Percentiles rank a stretch among this genome's conserved stretches.
Conservation (phyloP, 2,329 filamentous ascomycete genomes). For the Didymella arachidicola region DNA sequence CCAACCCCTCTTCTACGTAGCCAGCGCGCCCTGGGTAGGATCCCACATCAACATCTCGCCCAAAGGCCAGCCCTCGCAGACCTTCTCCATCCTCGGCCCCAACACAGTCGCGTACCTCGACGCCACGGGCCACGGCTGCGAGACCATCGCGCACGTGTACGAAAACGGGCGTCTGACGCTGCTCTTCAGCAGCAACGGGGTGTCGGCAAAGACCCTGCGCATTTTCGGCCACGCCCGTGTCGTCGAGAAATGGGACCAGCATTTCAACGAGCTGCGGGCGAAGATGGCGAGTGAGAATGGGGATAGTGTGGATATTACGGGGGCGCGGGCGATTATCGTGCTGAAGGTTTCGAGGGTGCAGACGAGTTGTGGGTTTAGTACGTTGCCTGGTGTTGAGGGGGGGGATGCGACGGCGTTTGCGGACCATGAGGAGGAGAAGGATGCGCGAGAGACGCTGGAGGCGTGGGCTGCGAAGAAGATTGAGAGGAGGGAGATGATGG, state of each 20-base stretch:
- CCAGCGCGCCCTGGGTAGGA: conserved; percentile 72
- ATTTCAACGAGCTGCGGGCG: conserved; percentile 44
- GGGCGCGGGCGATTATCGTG: conserved; percentile 64
- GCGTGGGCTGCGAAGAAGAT: conserved; percentile 60
- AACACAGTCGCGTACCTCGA: conserved; percentile 75
- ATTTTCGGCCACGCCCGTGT: conserved; percentile 68
- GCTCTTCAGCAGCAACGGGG: conserved; percentile 72
- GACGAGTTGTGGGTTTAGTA: conserved; percentile 71
- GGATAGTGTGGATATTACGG: conserved; percentile 35
- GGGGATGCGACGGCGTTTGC: conserved; percentile 33
- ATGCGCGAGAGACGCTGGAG: conserved; percentile 63
- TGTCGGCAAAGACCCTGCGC: conserved; percentile 67
- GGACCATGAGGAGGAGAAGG: conserved; percentile 28
- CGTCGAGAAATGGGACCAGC: conserved; percentile 65
- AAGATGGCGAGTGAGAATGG: conserved; percentile 53
- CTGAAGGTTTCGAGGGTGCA: conserved; percentile 69
- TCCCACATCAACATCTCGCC: conserved; percentile 78
- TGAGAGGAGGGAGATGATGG: conserved; percentile 58
- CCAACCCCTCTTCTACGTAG: conserved; percentile 79
- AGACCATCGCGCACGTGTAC: conserved; percentile 78
- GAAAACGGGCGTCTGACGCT: conserved; percentile 79
- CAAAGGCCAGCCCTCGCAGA: conserved; percentile 71
- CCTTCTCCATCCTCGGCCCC: conserved; percentile 66
- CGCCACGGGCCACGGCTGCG: conserved; percentile 75
- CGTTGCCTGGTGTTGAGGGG: conserved; percentile 55